Conservation (phyloP, 1,139 yeast species). For the Candida dubliniensis region DNA sequence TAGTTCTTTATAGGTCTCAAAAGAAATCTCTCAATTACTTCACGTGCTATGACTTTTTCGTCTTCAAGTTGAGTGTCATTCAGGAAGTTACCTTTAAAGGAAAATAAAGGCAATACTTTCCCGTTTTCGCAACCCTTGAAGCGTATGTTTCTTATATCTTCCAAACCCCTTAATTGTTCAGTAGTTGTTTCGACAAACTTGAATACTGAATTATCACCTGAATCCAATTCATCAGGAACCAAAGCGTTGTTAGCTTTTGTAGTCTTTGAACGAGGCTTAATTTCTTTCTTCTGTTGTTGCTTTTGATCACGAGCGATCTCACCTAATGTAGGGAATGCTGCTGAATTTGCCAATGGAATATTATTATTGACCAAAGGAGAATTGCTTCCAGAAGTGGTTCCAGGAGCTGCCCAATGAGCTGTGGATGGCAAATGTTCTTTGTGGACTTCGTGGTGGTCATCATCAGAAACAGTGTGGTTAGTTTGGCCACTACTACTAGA, state of each 20-base stretch:
- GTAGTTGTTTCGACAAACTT: slow-evolving; percentile 40
- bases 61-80: slow-evolving; percentile 34
- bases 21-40: slow-evolving; percentile 42
- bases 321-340: slow-evolving; percentile 73
- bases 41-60: slow-evolving; percentile 39
- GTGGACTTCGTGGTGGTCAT: slow-evolving; percentile 13
- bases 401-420: slow-evolving; percentile 54
- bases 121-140: slow-evolving; percentile 26
- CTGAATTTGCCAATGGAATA: slow-evolving; percentile 47
- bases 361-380: slow-evolving; percentile 39
- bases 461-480: slow-evolving; percentile 15
- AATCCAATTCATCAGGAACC: slow-evolving; percentile 41
- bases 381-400: slow-evolving; percentile 23
- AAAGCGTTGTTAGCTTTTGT: slow-evolving; percentile 23
- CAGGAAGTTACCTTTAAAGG: slow-evolving; percentile 25
- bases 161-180: slow-evolving; percentile 32
- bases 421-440: slow-evolving; percentile 50
- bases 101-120: slow-evolving; percentile 39
- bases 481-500: slow-evolving; percentile 2
- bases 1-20: slow-evolving; percentile 48
- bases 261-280: slow-evolving; percentile 26
- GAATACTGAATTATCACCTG: slow-evolving; percentile 39
- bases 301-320: slow-evolving; percentile 55
- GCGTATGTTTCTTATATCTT: slow-evolving; percentile 33
- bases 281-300: slow-evolving; percentile 32